A percentile compares a stretch with the other conserved stretches of the same genome.
phyloP scores from a whole-genome alignment of 371 early-diverging fungal species.

The Choanephora cucurbitarum region DNA sequence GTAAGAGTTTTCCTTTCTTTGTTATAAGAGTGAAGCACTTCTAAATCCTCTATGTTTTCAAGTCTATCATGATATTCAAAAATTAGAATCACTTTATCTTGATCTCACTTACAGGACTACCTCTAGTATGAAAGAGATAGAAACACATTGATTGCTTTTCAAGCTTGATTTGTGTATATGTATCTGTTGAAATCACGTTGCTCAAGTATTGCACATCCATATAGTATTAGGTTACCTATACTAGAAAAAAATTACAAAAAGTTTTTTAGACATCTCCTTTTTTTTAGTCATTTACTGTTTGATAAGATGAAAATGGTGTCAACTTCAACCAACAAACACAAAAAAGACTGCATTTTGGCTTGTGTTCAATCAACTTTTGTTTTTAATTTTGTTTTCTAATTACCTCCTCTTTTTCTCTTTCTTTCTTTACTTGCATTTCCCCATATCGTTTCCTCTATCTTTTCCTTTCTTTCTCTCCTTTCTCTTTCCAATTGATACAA shows the following conservation, averaged over 20 bases:
- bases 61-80: constrained; percentile 14
- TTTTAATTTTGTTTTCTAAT: too few relatives aligned
- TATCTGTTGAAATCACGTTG: too few relatives aligned
- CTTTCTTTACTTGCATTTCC: constrained; percentile 8
- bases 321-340: not conserved
- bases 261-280: constrained; percentile 8
- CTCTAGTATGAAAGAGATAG: too few relatives aligned
- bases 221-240: too few relatives aligned
- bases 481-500: constrained; percentile 1
- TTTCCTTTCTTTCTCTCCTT: constrained; percentile 1
- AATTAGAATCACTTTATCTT: not conserved
- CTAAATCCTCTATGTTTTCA: not conserved
- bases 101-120: too few relatives aligned
- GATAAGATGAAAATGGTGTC: too few relatives aligned
- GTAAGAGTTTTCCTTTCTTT: constrained; percentile 30
- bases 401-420: constrained; percentile 6
- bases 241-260: not conserved
- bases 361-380: too few relatives aligned
- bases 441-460: too few relatives aligned
- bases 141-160: too few relatives aligned
- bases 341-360: not conserved
- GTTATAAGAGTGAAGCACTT: not conserved
- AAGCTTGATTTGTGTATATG: too few relatives aligned
- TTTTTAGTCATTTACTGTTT: too few relatives aligned
- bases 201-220: too few relatives aligned